phyloP scores from a whole-genome alignment of 176 grass and related monocot species.

The Thalia dealbata region DNA sequence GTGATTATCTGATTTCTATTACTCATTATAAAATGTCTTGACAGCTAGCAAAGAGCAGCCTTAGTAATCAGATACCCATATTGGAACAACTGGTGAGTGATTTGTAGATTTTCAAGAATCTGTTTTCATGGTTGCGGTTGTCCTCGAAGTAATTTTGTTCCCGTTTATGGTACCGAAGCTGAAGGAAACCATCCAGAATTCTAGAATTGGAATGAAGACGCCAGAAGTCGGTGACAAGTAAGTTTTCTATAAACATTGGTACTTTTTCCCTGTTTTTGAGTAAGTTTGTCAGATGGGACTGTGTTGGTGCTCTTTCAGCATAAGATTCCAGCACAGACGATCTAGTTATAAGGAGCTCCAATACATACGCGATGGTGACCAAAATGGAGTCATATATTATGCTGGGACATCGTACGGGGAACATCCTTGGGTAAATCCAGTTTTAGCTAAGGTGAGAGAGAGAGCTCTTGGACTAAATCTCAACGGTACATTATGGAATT shows the following conservation, averaged over 20 bases:
- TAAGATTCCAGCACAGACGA: conserved; percentile 73
- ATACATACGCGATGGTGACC: conserved; percentile 88
- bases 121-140: neutral
- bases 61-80: conserved; percentile 42
- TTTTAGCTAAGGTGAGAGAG: conserved; percentile 85
- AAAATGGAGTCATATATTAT: conserved; percentile 83
- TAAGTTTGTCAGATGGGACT: neutral
- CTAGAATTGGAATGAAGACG: conserved; percentile 21
- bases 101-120: neutral
- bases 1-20: neutral
- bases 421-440: conserved; percentile 96
- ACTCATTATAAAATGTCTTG: conserved; percentile 2
- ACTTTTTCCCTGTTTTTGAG: neutral
- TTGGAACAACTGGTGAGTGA: conserved; percentile 50
- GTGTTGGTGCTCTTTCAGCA: conserved; percentile 26
- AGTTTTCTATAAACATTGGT: conserved; percentile 14
- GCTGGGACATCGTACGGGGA: conserved; percentile 76
- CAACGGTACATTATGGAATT: neutral
- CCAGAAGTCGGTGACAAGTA: conserved; percentile 39
- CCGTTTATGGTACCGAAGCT: conserved; percentile 32
- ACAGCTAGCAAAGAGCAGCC: conserved; percentile 72
- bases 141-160: neutral
- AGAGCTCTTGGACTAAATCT: neutral
- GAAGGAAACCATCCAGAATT: conserved; percentile 65
- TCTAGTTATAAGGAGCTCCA: conserved; percentile 95